A percentile compares a stretch with the other conserved stretches of the same genome.
phyloP scores from a whole-genome alignment of 2,329 filamentous ascomycete genomes.

The Claviceps paspali region DNA sequence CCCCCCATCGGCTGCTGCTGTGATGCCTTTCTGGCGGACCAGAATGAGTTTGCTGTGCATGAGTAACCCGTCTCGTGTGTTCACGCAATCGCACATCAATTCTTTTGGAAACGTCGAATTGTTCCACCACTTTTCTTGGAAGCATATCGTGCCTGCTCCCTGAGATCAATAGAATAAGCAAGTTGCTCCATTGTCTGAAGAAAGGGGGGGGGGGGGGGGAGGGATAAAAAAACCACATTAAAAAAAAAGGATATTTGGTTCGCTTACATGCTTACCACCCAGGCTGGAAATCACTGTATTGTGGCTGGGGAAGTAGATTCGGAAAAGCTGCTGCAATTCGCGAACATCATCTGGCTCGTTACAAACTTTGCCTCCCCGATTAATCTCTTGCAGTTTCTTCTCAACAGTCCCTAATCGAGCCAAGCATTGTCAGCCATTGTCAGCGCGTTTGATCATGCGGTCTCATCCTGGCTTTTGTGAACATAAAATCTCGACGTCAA shows the following conservation, averaged over 20 bases:
- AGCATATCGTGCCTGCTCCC: conserved; percentile 70
- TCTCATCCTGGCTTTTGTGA: conserved; percentile 2
- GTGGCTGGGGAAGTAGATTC: conserved; percentile 68
- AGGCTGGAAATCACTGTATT: conserved; percentile 51
- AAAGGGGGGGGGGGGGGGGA: too few species aligned
- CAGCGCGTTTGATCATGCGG: conserved; percentile 1
- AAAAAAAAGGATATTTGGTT: too few species aligned
- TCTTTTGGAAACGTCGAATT: conserved; percentile 52
- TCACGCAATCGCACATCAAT: conserved; percentile 62
- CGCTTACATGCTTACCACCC: conserved; percentile 32
- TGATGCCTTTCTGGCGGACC: conserved; percentile 20
- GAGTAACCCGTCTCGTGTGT: conserved; percentile 53
- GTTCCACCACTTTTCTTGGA: conserved; percentile 59
- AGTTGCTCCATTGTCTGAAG: neutral
- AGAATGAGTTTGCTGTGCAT: conserved; percentile 75
- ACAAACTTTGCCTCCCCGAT: neutral
- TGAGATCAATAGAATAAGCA: conserved; percentile 17
- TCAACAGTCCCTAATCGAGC: neutral
- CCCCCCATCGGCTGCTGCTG: neutral
- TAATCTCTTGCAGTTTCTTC: neutral
- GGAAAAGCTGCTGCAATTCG: conserved; percentile 32
- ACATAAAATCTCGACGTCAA: conserved; percentile 6
- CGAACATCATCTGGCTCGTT: neutral
- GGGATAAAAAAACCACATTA: too few species aligned
- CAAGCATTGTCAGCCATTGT: neutral